These are phyloP conservation scores for Starmerella gropengiesseri DNA, from an alignment of 805 yeast species.

Conservation along the genomic window DNA sequence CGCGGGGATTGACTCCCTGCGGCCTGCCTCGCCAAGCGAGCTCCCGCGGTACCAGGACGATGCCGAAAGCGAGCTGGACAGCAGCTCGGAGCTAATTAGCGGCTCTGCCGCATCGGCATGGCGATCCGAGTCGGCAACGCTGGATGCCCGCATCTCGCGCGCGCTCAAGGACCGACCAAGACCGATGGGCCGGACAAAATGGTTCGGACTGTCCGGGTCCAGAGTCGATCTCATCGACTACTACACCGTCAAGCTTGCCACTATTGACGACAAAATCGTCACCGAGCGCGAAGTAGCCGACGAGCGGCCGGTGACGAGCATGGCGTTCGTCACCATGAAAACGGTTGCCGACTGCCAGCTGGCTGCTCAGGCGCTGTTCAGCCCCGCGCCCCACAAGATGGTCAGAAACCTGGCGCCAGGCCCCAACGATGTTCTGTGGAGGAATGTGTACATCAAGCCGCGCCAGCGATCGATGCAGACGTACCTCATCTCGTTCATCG, in stretches of 20 bases:
- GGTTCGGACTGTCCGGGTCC: slow-evolving; percentile 53
- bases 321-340: slow-evolving; percentile 91
- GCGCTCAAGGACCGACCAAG: slow-evolving; percentile 29
- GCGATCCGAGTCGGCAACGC: slow-evolving; percentile 2
- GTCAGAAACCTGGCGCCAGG: slow-evolving; percentile 87
- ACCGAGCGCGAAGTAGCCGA: slow-evolving; percentile 50
- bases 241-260: slow-evolving; percentile 55
- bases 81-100: not conserved
- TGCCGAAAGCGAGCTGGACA: not conserved
- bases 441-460: slow-evolving; percentile 70
- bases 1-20: slow-evolving; percentile 1
- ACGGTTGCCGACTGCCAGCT: slow-evolving; percentile 91
- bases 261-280: slow-evolving; percentile 58
- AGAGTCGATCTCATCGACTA: slow-evolving; percentile 73
- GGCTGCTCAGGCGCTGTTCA: slow-evolving; percentile 90
- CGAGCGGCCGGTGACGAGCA: slow-evolving; percentile 64
- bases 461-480: slow-evolving; percentile 56
- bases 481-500: slow-evolving; percentile 52
- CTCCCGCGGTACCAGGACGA: not conserved
- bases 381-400: slow-evolving; percentile 74
- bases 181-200: slow-evolving; percentile 54
- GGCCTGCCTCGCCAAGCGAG: not conserved
- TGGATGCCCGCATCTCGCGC: slow-evolving; percentile 1
- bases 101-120: not conserved
- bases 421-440: slow-evolving; percentile 92